Evolutionary conservation across 441 rosid genomes (phyloP).

Genomic region (Dalechampia spathulata): DNA sequence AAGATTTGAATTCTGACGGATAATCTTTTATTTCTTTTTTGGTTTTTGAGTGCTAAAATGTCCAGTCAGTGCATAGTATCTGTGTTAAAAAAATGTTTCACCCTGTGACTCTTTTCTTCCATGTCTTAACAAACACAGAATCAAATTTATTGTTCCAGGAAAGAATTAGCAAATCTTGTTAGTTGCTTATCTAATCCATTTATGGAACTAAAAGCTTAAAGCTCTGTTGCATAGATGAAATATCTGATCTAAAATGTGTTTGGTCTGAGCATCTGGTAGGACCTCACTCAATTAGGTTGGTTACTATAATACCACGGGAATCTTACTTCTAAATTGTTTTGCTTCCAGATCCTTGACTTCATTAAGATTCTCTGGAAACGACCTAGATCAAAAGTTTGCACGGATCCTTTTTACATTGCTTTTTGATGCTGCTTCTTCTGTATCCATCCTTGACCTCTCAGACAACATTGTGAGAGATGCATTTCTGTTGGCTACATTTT

Average conservation of each 20-base stretch:
- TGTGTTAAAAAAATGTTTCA: not conserved
- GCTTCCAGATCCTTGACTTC: conserved; percentile 55
- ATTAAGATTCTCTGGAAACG: conserved; percentile 49
- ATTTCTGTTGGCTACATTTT: conserved; percentile 14
- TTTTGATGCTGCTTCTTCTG: conserved; percentile 43
- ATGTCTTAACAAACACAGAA: not conserved
- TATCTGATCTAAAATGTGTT: not conserved
- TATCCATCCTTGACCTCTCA: conserved; percentile 70
- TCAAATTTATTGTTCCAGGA: no score
- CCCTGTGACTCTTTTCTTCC: not conserved
- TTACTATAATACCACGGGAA: not conserved
- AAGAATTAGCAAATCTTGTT: no score
- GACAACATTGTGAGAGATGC: conserved; percentile 60
- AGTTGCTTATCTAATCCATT: not conserved
- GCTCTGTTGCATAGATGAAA: not conserved
- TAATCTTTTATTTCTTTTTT: not conserved
- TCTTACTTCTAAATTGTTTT: conserved; percentile 11
- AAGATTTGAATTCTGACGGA: not conserved
- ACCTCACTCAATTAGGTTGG: not conserved
- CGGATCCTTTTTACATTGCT: conserved; percentile 44
- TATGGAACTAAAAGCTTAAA: not conserved
- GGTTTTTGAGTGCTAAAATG: conserved; percentile 1
- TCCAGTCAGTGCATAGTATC: not conserved
- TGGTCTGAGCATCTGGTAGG: not conserved
- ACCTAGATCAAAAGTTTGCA: conserved; percentile 40